Conservation (phyloP, 306 rosid genomes). For the Ormosia semicastrata region DNA sequence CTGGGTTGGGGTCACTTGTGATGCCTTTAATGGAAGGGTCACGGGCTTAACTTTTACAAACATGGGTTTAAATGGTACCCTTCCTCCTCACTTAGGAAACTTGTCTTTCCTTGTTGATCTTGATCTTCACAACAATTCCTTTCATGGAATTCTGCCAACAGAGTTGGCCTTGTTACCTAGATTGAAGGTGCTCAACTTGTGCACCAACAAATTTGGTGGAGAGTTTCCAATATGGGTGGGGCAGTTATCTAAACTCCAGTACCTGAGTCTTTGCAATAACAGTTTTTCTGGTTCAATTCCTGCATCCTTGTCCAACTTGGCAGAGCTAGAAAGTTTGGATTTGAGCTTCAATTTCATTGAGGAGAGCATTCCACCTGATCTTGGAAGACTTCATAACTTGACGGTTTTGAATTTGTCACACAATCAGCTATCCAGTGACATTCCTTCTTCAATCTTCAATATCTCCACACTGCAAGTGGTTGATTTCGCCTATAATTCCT, state of each 20-base stretch:
- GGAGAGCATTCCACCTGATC: slow-evolving; percentile 16
- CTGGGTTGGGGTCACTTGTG: slow-evolving; percentile 33
- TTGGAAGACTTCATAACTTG: slow-evolving; percentile 11
- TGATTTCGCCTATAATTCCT: not conserved
- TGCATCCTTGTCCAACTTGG: not conserved
- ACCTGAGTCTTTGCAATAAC: slow-evolving; percentile 3
- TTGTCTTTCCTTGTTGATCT: slow-evolving; percentile 11
- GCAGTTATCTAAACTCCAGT: not conserved
- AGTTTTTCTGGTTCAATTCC: slow-evolving; percentile 22
- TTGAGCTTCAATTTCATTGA: not conserved
- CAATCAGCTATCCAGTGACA: not conserved
- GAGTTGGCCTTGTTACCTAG: not conserved
- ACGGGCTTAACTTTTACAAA: not conserved
- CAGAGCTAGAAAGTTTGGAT: not conserved
- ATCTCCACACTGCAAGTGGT: slow-evolving; percentile 15
- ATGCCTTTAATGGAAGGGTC: slow-evolving; percentile 2
- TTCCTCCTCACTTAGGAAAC: slow-evolving; percentile 25
- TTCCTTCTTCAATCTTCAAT: slow-evolving; percentile 24
- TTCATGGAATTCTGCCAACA: slow-evolving; percentile 1
- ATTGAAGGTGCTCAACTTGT: not conserved
- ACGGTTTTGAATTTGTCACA: not conserved
- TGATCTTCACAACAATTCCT: slow-evolving; percentile 11
- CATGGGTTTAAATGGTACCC: slow-evolving; percentile 19
- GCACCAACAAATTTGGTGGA: slow-evolving; percentile 14
- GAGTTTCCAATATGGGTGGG: slow-evolving; percentile 11